phyloP scores from a whole-genome alignment of 78 protist species.

The Corallochytrium limacisporum region DNA sequence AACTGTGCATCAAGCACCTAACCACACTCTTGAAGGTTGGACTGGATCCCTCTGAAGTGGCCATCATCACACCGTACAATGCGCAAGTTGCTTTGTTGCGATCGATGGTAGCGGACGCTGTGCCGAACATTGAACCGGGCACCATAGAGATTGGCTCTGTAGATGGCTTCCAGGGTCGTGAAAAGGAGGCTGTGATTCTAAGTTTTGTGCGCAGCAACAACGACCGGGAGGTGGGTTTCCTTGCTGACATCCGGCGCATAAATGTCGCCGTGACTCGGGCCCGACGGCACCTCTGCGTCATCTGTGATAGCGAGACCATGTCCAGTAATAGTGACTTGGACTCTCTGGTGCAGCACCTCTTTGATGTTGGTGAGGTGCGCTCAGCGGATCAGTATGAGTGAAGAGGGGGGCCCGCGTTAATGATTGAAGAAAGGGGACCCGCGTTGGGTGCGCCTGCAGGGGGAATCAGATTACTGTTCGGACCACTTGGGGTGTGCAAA shows the following conservation, averaged over 20 bases:
- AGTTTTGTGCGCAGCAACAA: slow-evolving; percentile 43
- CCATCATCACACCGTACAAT: background rate
- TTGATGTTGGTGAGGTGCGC: background rate
- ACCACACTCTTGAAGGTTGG: too few species aligned
- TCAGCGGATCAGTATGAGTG: background rate
- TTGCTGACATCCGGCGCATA: slow-evolving; percentile 37
- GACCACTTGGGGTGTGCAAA: too few species aligned
- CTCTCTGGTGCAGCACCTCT: background rate
- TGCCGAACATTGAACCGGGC: background rate
- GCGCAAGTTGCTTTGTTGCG: too few species aligned
- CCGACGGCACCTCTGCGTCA: background rate
- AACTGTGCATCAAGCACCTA: too few species aligned
- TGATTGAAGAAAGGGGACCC: too few species aligned
- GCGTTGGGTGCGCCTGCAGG: too few species aligned
- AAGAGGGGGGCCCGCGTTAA: too few species aligned
- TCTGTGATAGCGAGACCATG: slow-evolving; percentile 1
- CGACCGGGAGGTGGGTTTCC: slow-evolving; percentile 45
- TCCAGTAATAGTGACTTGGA: background rate
- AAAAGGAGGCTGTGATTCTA: slow-evolving; percentile 51
- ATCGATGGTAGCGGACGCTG: background rate
- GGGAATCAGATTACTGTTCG: too few species aligned
- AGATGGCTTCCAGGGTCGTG: slow-evolving; percentile 64
- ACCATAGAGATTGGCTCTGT: slow-evolving; percentile 58
- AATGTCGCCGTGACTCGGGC: slow-evolving; percentile 68
- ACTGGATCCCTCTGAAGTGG: background rate